Conservation (phyloP, 345 rosid species). For the Linum tenue region DNA sequence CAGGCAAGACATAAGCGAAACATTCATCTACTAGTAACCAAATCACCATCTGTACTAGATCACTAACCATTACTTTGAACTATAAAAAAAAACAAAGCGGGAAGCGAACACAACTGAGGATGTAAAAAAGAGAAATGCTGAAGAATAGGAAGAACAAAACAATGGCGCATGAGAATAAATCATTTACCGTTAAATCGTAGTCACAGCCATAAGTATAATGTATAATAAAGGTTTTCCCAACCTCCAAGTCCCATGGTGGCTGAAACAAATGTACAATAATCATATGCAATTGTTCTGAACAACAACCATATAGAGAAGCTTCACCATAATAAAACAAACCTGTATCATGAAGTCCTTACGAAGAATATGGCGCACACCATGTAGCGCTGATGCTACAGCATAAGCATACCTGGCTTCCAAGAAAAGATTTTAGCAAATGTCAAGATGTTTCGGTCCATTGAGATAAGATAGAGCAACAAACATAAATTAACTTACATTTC, state of each 20-base stretch:
- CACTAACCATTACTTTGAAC: too few relatives aligned
- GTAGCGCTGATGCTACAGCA: slow-evolving; percentile 94
- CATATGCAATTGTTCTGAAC: not conserved
- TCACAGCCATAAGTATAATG: slow-evolving; percentile 98
- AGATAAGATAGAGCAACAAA: slow-evolving; percentile 11
- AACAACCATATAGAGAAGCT: slow-evolving; percentile 3
- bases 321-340: slow-evolving; percentile 33
- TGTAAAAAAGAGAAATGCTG: not conserved
- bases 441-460: slow-evolving; percentile 1
- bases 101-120: not conserved
- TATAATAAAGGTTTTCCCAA: slow-evolving; percentile 64
- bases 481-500: slow-evolving; percentile 65
- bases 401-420: slow-evolving; percentile 74
- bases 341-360: slow-evolving; percentile 90
- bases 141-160: not conserved
- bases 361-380: slow-evolving; percentile 79
- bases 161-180: slow-evolving; percentile 1
- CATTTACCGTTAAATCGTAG: slow-evolving; percentile 68
- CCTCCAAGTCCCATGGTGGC: slow-evolving; percentile 95
- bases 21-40: not conserved
- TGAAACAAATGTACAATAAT: slow-evolving; percentile 27
- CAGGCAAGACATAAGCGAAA: not conserved
- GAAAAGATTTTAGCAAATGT: slow-evolving; percentile 8
- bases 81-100: too few relatives aligned
- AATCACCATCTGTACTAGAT: too few relatives aligned